Conservation (phyloP, 1,284 basidiomycete species). For the Xanthoconium separans region DNA sequence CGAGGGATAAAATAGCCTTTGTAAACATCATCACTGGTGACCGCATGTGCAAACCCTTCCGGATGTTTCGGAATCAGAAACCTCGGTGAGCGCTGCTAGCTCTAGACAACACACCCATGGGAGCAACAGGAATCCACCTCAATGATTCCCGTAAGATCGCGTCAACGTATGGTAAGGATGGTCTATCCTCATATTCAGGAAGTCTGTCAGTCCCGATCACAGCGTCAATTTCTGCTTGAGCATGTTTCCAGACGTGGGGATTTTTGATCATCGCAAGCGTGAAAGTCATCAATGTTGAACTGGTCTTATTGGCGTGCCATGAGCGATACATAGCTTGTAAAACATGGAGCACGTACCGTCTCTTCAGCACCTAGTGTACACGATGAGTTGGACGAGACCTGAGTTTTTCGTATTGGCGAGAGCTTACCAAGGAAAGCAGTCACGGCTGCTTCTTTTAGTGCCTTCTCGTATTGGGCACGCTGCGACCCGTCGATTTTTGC, state of each 20-base stretch:
- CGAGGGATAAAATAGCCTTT: background rate
- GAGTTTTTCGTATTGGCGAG: background rate
- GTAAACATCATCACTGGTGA: background rate
- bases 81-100: too few species aligned
- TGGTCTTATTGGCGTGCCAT: background rate
- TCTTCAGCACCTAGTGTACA: conserved; percentile 5
- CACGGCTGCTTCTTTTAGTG: conserved; percentile 8
- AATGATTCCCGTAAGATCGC: conserved; percentile 37
- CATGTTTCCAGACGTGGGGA: conserved; percentile 28
- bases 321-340: background rate
- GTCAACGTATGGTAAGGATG: conserved; percentile 5
- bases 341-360: conserved; percentile 9
- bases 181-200: conserved; percentile 24
- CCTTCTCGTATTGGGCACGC: background rate
- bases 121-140: conserved; percentile 21
- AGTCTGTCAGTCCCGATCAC: conserved; percentile 36
- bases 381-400: background rate
- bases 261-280: conserved; percentile 36
- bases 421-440: conserved; percentile 13
- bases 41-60: background rate
- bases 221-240: conserved; percentile 21
- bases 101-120: background rate
- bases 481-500: background rate
- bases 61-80: background rate
- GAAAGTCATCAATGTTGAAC: conserved; percentile 19